These are phyloP conservation scores for Escovopsis sp. DNA, from an alignment of 2,329 filamentous ascomycete species.

Conservation along the genomic window DNA sequence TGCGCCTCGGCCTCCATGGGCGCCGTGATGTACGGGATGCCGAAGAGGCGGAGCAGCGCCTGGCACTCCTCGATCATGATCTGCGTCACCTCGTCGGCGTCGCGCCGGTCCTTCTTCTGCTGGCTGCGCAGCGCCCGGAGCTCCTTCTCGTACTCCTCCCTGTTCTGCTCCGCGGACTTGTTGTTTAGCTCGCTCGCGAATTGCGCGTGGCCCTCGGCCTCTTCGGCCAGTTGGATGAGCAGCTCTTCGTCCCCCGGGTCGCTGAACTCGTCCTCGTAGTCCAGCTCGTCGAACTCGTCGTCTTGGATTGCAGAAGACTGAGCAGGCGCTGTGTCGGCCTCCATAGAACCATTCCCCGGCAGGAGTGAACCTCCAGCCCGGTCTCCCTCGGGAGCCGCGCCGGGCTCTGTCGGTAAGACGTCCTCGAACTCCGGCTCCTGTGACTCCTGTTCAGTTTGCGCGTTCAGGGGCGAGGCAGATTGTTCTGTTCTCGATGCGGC, in stretches of 20 bases:
- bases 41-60: slow-evolving; percentile 75
- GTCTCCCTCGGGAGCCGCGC: slow-evolving; percentile 2
- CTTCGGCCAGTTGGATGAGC: slow-evolving; percentile 68
- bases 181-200: slow-evolving; percentile 82
- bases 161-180: slow-evolving; percentile 52
- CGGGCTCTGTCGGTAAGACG: slow-evolving; percentile 7
- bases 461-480: background rate
- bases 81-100: slow-evolving; percentile 92
- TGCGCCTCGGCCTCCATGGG: slow-evolving; percentile 99
- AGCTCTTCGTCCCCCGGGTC: slow-evolving; percentile 89
- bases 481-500: slow-evolving; percentile 4
- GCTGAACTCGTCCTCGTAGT: slow-evolving; percentile 54
- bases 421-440: slow-evolving; percentile 23
- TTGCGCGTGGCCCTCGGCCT: slow-evolving; percentile 85
- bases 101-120: slow-evolving; percentile 88
- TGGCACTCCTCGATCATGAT: slow-evolving; percentile 95
- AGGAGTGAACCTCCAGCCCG: slow-evolving; percentile 6
- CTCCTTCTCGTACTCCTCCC: slow-evolving; percentile 72
- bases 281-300: slow-evolving; percentile 37
- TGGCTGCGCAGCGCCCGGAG: slow-evolving; percentile 77
- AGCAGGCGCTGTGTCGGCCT: background rate
- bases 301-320: slow-evolving; percentile 14
- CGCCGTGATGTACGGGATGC: slow-evolving; percentile 88
- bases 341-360: slow-evolving; percentile 6
- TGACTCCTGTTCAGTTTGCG: slow-evolving; percentile 16